Percentiles rank a stretch among this genome's conserved stretches.
These are phyloP conservation scores for Lactifluus subvellereus DNA, from an alignment of 768 basidiomycete species.

Conservation along the genomic window DNA sequence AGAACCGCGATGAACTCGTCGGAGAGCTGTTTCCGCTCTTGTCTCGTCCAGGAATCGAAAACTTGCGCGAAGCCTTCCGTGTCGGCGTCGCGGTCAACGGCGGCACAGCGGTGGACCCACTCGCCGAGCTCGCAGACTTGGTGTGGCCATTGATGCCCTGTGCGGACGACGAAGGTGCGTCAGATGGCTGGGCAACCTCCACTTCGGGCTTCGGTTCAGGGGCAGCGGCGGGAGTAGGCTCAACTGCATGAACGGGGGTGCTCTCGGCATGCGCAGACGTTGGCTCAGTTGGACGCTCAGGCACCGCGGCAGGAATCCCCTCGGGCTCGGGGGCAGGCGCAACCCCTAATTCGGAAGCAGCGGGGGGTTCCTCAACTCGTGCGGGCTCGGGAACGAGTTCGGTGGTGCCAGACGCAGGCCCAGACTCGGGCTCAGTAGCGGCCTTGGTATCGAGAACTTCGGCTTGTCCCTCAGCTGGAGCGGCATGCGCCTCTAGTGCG, in stretches of 20 bases:
- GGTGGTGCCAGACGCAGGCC: not conserved
- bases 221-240: not conserved
- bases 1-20: conserved; percentile 17
- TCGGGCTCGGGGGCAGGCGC: not conserved
- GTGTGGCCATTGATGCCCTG: conserved; percentile 6
- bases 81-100: not conserved
- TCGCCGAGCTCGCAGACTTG: conserved; percentile 9
- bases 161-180: not conserved
- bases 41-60: conserved; percentile 17
- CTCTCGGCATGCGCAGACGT: not conserved
- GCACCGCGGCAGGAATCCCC: not conserved
- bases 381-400: not conserved
- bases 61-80: conserved; percentile 15
- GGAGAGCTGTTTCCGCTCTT: conserved; percentile 18
- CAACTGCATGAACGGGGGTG: not conserved
- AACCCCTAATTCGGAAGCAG: not conserved
- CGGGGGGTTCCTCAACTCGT: not conserved
- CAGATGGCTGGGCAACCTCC: not conserved
- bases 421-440: not conserved
- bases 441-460: not conserved
- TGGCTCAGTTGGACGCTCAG: not conserved
- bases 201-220: conserved; percentile 6
- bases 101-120: conserved; percentile 4
- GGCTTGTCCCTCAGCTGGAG: not conserved
- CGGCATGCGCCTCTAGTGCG: not conserved